Conservation (phyloP, 306 rosid genomes). For the Cucurbita ficifolia region DNA sequence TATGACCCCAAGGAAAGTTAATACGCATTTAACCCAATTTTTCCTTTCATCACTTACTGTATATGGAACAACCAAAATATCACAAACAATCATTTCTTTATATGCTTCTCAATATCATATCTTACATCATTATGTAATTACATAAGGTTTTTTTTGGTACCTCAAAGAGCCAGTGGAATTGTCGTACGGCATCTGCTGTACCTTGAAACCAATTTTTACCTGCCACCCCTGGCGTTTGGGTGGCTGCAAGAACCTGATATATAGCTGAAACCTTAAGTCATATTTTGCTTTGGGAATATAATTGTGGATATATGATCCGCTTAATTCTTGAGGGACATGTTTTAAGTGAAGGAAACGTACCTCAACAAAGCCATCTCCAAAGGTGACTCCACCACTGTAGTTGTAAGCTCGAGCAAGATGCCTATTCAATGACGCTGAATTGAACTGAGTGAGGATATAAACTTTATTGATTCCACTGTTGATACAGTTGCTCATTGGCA, state of each 20-base stretch:
- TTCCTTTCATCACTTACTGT: background rate
- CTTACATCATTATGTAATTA: background rate
- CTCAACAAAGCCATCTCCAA: slow-evolving; percentile 87
- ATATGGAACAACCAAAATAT: background rate
- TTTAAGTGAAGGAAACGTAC: slow-evolving; percentile 17
- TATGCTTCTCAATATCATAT: background rate
- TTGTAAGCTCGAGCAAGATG: slow-evolving; percentile 82
- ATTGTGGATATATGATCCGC: background rate
- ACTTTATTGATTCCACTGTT: slow-evolving; percentile 93
- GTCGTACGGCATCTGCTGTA: slow-evolving; percentile 97
- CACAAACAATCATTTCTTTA: background rate
- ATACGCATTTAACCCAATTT: background rate
- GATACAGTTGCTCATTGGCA: slow-evolving; percentile 98
- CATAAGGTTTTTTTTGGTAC: slow-evolving; percentile 12
- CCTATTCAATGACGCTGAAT: slow-evolving; percentile 88
- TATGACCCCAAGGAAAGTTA: background rate
- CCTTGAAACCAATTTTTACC: slow-evolving; percentile 92
- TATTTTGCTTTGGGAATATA: background rate
- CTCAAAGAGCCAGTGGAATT: slow-evolving; percentile 99
- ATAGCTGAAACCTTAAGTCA: background rate
- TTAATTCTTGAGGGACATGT: background rate
- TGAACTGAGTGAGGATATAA: slow-evolving; percentile 85
- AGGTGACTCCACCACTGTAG: slow-evolving; percentile 50
- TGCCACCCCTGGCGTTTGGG: slow-evolving; percentile 85
- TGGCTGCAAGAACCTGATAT: slow-evolving; percentile 86